Conservation (phyloP, 306 rosid genomes). For the Lathyrus sativus region DNA sequence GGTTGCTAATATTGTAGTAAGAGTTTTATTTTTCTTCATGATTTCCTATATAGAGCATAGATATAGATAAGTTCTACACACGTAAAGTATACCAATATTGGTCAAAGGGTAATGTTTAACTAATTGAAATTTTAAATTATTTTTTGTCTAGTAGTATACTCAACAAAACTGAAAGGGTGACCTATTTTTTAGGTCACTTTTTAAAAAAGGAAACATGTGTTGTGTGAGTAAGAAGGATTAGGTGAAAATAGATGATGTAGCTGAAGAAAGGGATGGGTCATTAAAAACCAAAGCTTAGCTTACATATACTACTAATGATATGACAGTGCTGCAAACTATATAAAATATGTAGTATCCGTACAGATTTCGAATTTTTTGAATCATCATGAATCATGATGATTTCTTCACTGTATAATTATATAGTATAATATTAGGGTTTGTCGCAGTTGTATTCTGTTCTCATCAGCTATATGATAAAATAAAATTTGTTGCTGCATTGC, state of each 20-base stretch:
- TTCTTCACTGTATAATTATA: constrained; percentile 25
- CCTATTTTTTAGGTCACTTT: not conserved
- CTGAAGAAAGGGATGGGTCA: constrained; percentile 40
- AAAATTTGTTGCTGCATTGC: not conserved
- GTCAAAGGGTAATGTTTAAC: not conserved
- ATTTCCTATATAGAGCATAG: not conserved
- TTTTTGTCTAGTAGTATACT: too few species aligned
- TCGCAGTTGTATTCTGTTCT: constrained; percentile 2
- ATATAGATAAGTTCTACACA: not conserved
- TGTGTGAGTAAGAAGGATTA: constrained; percentile 19
- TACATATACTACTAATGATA: constrained; percentile 3
- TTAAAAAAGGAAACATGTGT: not conserved
- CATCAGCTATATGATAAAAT: constrained; percentile 5
- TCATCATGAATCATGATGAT: not conserved
- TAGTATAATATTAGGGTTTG: not conserved
- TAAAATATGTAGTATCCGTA: constrained; percentile 25
- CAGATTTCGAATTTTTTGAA: constrained; percentile 39
- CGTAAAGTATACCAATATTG: not conserved
- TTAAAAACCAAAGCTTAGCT: not conserved
- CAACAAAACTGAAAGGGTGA: too few species aligned
- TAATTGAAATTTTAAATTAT: too few species aligned
- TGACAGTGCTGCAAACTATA: not conserved
- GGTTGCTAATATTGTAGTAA: not conserved
- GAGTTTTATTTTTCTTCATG: not conserved
- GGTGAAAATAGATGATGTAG: constrained; percentile 32